A percentile compares a stretch with the other conserved stretches of the same genome.
Evolutionary conservation across 1,139 yeast species (phyloP).

Genomic region (Kodamaea arcana): DNA sequence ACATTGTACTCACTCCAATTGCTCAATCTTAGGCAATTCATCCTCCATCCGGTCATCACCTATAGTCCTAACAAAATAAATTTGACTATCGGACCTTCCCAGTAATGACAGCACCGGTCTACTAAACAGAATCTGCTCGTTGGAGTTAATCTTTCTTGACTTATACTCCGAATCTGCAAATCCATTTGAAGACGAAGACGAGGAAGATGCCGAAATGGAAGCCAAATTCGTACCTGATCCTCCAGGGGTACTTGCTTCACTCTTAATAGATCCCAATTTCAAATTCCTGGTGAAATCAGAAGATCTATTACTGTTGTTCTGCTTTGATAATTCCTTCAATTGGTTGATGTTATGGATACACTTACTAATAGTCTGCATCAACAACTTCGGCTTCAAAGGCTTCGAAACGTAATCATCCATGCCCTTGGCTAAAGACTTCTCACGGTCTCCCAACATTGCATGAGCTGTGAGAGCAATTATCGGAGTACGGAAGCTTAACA

Average conservation of each 20-base stretch:
- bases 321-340: conserved; percentile 51
- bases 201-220: background rate
- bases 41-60: conserved; percentile 12
- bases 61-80: conserved; percentile 9
- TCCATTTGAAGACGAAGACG: background rate
- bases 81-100: conserved; percentile 33
- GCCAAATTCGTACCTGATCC: background rate
- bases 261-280: conserved; percentile 33
- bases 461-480: conserved; percentile 88
- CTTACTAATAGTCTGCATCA: conserved; percentile 80
- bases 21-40: conserved; percentile 12
- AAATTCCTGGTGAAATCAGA: conserved; percentile 48
- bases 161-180: conserved; percentile 3
- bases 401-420: conserved; percentile 90
- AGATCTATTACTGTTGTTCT: conserved; percentile 42
- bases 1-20: no score
- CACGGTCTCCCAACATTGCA: conserved; percentile 89
- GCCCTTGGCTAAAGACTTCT: conserved; percentile 78
- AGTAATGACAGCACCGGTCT: conserved; percentile 32
- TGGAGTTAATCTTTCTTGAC: conserved; percentile 17
- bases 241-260: conserved; percentile 10
- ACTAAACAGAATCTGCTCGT: conserved; percentile 2
- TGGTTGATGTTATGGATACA: conserved; percentile 70
- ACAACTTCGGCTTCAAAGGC: conserved; percentile 77
- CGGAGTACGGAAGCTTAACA: conserved; percentile 64